These are phyloP conservation scores for Ramularia endophylla DNA, from an alignment of 2,329 filamentous ascomycete species.

Conservation along the genomic window DNA sequence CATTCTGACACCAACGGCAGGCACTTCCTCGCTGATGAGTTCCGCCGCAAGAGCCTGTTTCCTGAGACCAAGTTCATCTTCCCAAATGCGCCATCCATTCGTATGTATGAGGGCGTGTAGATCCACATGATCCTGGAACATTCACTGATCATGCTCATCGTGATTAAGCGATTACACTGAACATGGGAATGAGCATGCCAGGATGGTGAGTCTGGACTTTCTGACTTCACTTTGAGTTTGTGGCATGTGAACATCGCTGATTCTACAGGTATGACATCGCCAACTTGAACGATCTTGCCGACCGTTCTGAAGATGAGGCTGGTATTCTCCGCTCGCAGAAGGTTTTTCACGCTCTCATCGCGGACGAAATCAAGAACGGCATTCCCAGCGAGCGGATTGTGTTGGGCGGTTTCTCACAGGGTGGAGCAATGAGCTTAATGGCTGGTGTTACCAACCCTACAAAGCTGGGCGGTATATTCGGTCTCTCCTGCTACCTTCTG, in stretches of 20 bases:
- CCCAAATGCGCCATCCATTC: conserved; percentile 68
- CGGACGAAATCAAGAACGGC: conserved; percentile 71
- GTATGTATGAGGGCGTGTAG: too few relatives aligned
- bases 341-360: conserved; percentile 74
- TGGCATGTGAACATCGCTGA: too few relatives aligned
- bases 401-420: conserved; percentile 78
- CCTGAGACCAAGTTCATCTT: conserved; percentile 91
- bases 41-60: conserved; percentile 68
- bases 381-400: conserved; percentile 80
- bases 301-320: conserved; percentile 56
- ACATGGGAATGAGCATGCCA: conserved; percentile 72
- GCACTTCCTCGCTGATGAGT: conserved; percentile 78
- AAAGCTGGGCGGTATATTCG: conserved; percentile 83
- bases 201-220: conserved; percentile 38
- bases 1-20: conserved; percentile 31
- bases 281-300: conserved; percentile 42
- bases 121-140: too few relatives aligned
- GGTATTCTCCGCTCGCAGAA: conserved; percentile 68
- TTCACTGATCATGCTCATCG: neutral
- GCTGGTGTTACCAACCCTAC: conserved; percentile 66
- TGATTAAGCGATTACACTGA: conserved; percentile 41
- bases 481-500: conserved; percentile 74
- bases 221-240: conserved; percentile 31
- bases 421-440: conserved; percentile 80
- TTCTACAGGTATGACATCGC: conserved; percentile 64